Base-by-base conservation (phyloP, 2,329 filamentous ascomycete species). In the Penicillium concentricum region DNA sequence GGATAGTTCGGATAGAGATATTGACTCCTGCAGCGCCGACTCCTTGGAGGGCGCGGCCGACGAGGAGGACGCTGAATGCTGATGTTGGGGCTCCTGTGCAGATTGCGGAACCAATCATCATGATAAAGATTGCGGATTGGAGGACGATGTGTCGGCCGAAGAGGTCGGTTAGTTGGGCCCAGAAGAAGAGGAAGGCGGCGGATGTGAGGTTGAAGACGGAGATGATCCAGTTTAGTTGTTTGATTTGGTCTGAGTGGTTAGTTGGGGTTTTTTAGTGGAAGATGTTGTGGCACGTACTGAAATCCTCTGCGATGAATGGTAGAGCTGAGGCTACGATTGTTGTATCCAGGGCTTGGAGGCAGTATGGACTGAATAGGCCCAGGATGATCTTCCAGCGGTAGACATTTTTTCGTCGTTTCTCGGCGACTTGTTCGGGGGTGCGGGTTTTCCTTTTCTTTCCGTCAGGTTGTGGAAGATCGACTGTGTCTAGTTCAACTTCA, bases 191-290 rank as follows among this genome's bases (percentile, higher is more conserved):
- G 61, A 88, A 89, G 1, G 86, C 82, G 1, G 87, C 86, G 0
- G 84, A 84, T 0, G 85, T 87, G 15, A 90, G 76, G 51, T 86
- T 89, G 71, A 88, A 90, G 7, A 85, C 79, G 0, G 87, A 86
- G 18, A 89, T 82, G 65, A 90, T 87, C 85, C 86, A 89, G 66
- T 87, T 88, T 2, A 87, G 77, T 63, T 87, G 81, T 18, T 81
- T 78, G 5, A 84, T 67, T 65, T 84, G 69, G 58, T 79, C 81
- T 81, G 28, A 1, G 26, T 16, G 69, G 35, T 39, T 28, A 30
- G 26, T 28, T 30, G n/a, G 3, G n/a, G 7, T 4, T 16, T 10
- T 2, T 7, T 3, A 22, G 30, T 28, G 24, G 8, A 8, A 15
- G 4, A n/a, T 20, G 43, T 28, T n/a, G 7, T 28, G 13, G 3